Percentiles rank a stretch among this genome's conserved stretches.
Evolutionary conservation across 1,284 basidiomycete genomes (phyloP).

Genomic region (Ganoderma sinense): DNA sequence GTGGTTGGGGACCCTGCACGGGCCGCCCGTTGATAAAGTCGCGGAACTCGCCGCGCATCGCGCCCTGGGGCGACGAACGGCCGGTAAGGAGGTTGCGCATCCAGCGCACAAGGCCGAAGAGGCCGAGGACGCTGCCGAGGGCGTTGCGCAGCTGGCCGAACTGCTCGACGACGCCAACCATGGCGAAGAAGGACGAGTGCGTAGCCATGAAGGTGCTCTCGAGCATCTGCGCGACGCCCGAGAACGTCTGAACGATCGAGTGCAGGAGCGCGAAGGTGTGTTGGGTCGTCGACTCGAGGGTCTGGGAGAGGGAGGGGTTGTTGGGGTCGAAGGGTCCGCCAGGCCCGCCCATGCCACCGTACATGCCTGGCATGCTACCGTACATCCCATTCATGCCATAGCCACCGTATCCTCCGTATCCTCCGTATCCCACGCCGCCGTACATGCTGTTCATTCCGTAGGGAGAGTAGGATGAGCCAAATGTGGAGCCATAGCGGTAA

Average conservation of each 20-base stretch:
- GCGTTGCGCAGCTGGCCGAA: conserved; percentile 92
- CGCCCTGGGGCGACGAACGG: conserved; percentile 38
- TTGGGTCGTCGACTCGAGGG: conserved; percentile 89
- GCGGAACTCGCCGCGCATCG: conserved; percentile 67
- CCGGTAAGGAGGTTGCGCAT: conserved; percentile 75
- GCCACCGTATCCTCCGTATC: conserved; percentile 50
- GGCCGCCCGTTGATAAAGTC: conserved; percentile 75
- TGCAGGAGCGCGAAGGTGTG: conserved; percentile 95
- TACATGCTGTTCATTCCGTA: conserved; percentile 53
- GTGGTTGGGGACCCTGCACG: conserved; percentile 58
- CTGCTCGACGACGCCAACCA: conserved; percentile 98
- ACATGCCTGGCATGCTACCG: conserved; percentile 46
- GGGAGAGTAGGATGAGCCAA: conserved; percentile 44
- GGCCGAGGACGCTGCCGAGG: conserved; percentile 91
- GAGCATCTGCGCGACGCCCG: conserved; percentile 97
- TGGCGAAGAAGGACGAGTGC: conserved; percentile 97
- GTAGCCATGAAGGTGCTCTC: conserved; percentile 99
- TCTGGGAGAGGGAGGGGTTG: conserved; percentile 80
- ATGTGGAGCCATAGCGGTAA: conserved; percentile 52
- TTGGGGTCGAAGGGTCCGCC: conserved; percentile 60
- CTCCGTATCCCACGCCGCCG: conserved; percentile 44
- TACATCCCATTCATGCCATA: conserved; percentile 50
- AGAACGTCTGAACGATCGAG: conserved; percentile 95
- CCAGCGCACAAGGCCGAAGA: conserved; percentile 91
- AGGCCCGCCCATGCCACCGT: conserved; percentile 48